A percentile compares a stretch with the other conserved stretches of the same genome.
These are phyloP conservation scores for Gleditsia sinensis DNA, from an alignment of 306 rosid species.

Conservation along the genomic window DNA sequence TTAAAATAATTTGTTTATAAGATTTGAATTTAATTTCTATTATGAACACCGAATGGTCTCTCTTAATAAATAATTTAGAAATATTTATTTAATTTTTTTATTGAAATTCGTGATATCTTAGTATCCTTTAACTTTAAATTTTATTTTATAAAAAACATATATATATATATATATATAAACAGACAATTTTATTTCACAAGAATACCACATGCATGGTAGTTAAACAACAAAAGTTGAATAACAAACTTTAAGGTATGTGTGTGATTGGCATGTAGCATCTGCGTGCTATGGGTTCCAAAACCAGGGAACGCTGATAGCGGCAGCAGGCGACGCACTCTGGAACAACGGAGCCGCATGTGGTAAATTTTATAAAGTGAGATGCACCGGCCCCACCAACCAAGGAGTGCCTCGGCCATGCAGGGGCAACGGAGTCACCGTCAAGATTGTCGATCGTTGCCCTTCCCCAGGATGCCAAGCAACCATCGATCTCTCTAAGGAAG, in stretches of 20 bases:
- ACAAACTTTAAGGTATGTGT: not conserved
- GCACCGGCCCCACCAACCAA: slow-evolving; percentile 29
- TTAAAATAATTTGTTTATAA: too few species aligned
- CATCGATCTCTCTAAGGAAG: slow-evolving; percentile 37
- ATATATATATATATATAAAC: too few species aligned
- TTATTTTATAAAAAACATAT: too few species aligned
- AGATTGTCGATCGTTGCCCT: slow-evolving; percentile 36
- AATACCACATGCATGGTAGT: too few species aligned
- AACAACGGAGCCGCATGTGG: slow-evolving; percentile 36
- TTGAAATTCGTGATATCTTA: too few species aligned
- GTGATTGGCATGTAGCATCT: slow-evolving; percentile 38
- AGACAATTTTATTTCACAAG: too few species aligned
- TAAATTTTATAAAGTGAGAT: slow-evolving; percentile 2
- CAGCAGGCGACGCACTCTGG: slow-evolving; percentile 13
- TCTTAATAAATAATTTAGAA: too few species aligned
- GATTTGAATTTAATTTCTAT: too few species aligned
- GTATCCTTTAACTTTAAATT: too few species aligned
- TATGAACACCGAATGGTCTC: too few species aligned
- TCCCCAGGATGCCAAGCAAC: slow-evolving; percentile 35
- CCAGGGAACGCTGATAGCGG: slow-evolving; percentile 38
- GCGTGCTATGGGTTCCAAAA: slow-evolving; percentile 36
- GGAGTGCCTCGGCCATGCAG: slow-evolving; percentile 23
- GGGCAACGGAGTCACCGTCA: slow-evolving; percentile 22
- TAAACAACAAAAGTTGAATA: too few species aligned
- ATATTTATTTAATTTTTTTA: too few species aligned